Percentiles rank a stretch among this genome's conserved stretches.
Conservation (phyloP, 2,329 filamentous ascomycete genomes). For the Dactylellina drechsleri region DNA sequence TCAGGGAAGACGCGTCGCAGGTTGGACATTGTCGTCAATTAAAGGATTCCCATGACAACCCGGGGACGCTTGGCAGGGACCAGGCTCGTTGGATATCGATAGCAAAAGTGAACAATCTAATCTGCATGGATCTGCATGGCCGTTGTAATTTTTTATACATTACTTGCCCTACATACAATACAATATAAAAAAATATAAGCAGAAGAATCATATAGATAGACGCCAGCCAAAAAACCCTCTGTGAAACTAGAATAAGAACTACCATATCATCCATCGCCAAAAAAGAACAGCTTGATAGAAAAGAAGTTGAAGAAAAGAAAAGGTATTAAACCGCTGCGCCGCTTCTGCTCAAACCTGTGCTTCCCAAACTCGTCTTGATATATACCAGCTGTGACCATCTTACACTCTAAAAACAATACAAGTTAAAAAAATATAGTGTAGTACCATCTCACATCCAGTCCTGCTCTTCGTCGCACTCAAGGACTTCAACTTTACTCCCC, state of each 20-base stretch:
- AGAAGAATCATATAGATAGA: slow-evolving; percentile 35
- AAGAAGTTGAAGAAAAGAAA: not conserved
- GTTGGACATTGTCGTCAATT: slow-evolving; percentile 9
- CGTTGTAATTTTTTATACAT: slow-evolving; percentile 32
- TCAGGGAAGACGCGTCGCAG: slow-evolving; percentile 35
- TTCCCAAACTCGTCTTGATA: too few relatives aligned
- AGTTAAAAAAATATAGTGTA: not conserved
- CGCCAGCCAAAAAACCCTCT: slow-evolving; percentile 17
- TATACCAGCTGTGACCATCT: too few relatives aligned
- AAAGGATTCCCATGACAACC: slow-evolving; percentile 13
- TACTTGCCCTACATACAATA: slow-evolving; percentile 4
- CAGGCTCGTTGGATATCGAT: not conserved
- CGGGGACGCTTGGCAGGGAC: slow-evolving; percentile 14
- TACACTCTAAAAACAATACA: not conserved
- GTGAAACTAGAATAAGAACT: not conserved
- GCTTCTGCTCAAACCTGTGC: too few relatives aligned
- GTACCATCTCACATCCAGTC: slow-evolving; percentile 38
- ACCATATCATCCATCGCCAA: not conserved
- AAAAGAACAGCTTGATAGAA: too few relatives aligned
- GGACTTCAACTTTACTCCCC: slow-evolving; percentile 76
- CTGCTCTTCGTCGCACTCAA: slow-evolving; percentile 62
- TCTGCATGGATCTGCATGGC: not conserved
- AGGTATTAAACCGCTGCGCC: not conserved
- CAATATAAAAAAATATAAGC: not conserved
- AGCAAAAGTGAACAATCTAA: not conserved